Evolutionary conservation across 805 yeast species (phyloP), one percentile per base, ranked within the genome.

Genomic region (Starmerella apis): DNA sequence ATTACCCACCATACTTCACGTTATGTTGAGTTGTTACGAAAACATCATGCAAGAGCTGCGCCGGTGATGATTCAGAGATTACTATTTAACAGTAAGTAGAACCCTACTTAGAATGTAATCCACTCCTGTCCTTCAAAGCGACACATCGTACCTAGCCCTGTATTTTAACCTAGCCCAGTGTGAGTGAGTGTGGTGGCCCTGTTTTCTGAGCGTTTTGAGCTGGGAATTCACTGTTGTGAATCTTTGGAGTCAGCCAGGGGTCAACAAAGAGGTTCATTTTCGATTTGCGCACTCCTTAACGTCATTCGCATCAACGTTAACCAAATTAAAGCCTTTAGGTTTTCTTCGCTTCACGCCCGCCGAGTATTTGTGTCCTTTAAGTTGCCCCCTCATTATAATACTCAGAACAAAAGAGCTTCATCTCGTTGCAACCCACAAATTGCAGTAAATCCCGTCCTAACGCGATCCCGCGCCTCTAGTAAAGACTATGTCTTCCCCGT

Each of bases 131-230:
- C 44, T 25, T 27, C 33, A 41, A 41, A 27, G 44, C 44, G 32
- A 41, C 44, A 27, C 33, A 18, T 16, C 3, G 24, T n/a, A 11
- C 44, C 44, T 41, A 41, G 19, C 44, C 44, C 44, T 5, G 24
- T 4, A n/a, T n/a, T 24, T 4, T 8, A 13, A 31, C 44, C 33
- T 41, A 18, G 44, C 44, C 44, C 44, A 11, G 44, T 32, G n/a
- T 41, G 44, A 41, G 44, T 41, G 44, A 41, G 44, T 41, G 44
- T 41, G 44, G 44, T 41, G 32, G 44, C 32, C 33, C 27, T 23
- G 32, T 20, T 24, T 41, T n/a, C n/a, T 9, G 31, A 11, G 44
- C 25, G 44, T 41, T 41, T 41, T 27, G 24, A 27, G 33, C 24
- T 9, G 20, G 23, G 14, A 41, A 9, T 41, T 11, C 9, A 18